Conservation (phyloP, 345 rosid species). For the Diplotaxis tenuifolia region DNA sequence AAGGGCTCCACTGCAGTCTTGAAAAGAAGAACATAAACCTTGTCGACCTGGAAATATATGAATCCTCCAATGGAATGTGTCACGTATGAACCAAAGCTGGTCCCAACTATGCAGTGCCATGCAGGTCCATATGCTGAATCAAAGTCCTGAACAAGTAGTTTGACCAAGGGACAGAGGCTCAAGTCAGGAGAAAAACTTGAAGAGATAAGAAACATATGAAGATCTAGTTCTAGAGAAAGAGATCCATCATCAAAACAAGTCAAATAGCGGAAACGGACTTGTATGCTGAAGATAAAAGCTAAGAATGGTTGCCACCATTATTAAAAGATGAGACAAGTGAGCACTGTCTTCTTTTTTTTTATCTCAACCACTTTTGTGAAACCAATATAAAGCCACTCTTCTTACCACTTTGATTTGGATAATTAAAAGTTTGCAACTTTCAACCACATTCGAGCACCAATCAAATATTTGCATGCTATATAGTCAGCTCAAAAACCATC, state of each 20-base stretch:
- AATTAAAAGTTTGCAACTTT: neutral
- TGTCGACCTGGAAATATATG: slow-evolving; percentile 87
- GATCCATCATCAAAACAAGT: neutral
- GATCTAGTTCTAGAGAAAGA: neutral
- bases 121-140: slow-evolving; percentile 88
- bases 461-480: no score
- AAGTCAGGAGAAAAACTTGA: neutral
- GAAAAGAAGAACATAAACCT: slow-evolving; percentile 88
- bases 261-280: slow-evolving; percentile 6
- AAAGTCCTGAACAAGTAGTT: slow-evolving; percentile 57
- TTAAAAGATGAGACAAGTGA: neutral
- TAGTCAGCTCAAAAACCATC: neutral
- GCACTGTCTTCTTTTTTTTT: neutral
- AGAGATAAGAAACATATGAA: slow-evolving; percentile 12
- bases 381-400: neutral
- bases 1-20: slow-evolving; percentile 92
- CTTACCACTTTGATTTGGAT: slow-evolving; percentile 1
- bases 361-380: neutral
- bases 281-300: no score
- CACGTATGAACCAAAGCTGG: slow-evolving; percentile 93
- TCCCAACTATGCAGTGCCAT: slow-evolving; percentile 98
- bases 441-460: neutral
- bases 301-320: neutral
- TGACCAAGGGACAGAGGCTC: neutral
- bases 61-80: slow-evolving; percentile 93